Evolutionary conservation across 805 yeast species (phyloP).

Genomic region (Wickerhamiella dianesei): DNA sequence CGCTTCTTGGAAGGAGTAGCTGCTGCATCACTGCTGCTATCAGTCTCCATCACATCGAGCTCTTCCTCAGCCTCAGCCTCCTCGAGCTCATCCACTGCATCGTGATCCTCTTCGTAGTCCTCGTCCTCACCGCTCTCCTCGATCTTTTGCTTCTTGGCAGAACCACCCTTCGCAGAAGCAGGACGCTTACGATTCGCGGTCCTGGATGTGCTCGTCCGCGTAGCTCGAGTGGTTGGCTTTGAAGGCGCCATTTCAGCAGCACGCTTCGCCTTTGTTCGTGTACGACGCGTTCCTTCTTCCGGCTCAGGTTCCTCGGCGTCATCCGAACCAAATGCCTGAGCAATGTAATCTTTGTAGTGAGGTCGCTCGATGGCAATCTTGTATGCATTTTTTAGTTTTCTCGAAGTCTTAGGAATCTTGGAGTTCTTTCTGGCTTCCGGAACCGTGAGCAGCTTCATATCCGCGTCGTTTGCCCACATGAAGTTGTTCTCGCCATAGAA

Average conservation of each 20-base stretch:
- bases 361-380: slow-evolving; percentile 18
- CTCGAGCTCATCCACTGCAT: background rate
- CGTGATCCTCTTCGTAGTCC: slow-evolving; percentile 1
- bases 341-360: slow-evolving; percentile 12
- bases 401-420: slow-evolving; percentile 10
- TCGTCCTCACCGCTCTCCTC: background rate
- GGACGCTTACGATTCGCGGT: slow-evolving; percentile 5
- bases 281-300: slow-evolving; percentile 28
- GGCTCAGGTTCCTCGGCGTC: slow-evolving; percentile 41
- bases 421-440: slow-evolving; percentile 14
- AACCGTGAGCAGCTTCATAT: slow-evolving; percentile 10
- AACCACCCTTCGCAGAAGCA: slow-evolving; percentile 6
- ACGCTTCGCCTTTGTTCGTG: slow-evolving; percentile 48
- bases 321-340: background rate
- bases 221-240: slow-evolving; percentile 5
- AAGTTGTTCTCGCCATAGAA: slow-evolving; percentile 59
- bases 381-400: slow-evolving; percentile 18
- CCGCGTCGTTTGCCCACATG: slow-evolving; percentile 40
- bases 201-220: slow-evolving; percentile 1
- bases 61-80: slow-evolving; percentile 3
- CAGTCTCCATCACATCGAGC: background rate
- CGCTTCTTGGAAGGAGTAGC: background rate
- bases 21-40: background rate
- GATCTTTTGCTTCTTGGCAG: background rate
- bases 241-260: slow-evolving; percentile 23